A percentile compares a stretch with the other conserved stretches of the same genome.
Conservation (phyloP, 768 basidiomycete species). For the Rhodotorula graminis region DNA sequence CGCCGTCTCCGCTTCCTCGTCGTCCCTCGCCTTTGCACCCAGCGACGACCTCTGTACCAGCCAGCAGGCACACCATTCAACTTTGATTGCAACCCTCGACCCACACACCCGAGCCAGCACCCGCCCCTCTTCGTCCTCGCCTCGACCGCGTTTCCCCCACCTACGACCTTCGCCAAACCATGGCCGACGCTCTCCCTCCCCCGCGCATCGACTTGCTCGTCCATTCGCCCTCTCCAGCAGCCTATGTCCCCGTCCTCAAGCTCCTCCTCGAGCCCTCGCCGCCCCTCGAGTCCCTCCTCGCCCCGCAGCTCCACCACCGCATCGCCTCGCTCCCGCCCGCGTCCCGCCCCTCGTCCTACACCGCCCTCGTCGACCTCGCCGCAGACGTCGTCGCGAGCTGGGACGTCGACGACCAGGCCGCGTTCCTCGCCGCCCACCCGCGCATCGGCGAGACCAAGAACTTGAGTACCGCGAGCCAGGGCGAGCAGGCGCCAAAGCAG, state of each 20-base stretch:
- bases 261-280: constrained; percentile 48
- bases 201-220: constrained; percentile 35
- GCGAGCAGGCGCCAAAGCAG: constrained; percentile 45
- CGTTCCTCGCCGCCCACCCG: constrained; percentile 49
- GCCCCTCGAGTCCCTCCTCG: constrained; percentile 43
- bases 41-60: too few species aligned
- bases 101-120: too few species aligned
- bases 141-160: not conserved
- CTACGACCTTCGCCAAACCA: not conserved
- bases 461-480: constrained; percentile 45
- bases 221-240: constrained; percentile 15
- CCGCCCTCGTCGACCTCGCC: constrained; percentile 41
- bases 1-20: too few species aligned
- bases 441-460: constrained; percentile 47
- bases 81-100: too few species aligned
- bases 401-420: constrained; percentile 44
- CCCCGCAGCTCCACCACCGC: constrained; percentile 42
- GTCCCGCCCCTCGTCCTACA: constrained; percentile 30
- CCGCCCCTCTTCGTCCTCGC: not conserved
- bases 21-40: too few species aligned
- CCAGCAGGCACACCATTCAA: too few species aligned
- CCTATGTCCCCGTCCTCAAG: constrained; percentile 36
- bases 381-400: constrained; percentile 38
- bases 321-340: constrained; percentile 13
- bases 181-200: constrained; percentile 18